A percentile compares a stretch with the other conserved stretches of the same genome.
Conservation (phyloP, 2,329 filamentous ascomycete genomes). For the Whalleya microplaca region DNA sequence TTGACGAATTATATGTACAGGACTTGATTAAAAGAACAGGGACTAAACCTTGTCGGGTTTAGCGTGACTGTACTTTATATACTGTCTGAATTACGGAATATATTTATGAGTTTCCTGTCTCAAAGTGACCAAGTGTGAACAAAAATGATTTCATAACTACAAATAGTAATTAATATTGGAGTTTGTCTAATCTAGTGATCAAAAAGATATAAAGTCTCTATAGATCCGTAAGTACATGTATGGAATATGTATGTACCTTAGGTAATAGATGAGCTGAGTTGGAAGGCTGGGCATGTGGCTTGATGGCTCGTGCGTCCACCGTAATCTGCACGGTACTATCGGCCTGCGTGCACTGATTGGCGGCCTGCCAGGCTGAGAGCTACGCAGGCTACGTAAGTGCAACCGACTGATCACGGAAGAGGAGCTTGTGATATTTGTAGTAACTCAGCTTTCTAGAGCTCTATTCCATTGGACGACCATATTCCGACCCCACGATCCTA, state of each 20-base stretch:
- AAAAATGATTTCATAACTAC: too few relatives aligned
- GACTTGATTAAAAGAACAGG: background rate
- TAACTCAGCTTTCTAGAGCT: slow-evolving; percentile 1
- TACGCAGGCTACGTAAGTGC: slow-evolving; percentile 18
- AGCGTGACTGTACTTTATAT: background rate
- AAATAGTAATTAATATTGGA: too few relatives aligned
- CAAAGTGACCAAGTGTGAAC: too few relatives aligned
- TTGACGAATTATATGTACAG: too few relatives aligned
- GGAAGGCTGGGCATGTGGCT: background rate
- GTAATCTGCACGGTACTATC: too few relatives aligned
- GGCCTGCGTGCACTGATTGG: slow-evolving; percentile 8
- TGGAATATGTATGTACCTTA: too few relatives aligned
- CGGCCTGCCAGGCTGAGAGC: slow-evolving; percentile 15
- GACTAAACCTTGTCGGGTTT: background rate
- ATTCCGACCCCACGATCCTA: background rate
- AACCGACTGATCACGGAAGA: slow-evolving; percentile 13
- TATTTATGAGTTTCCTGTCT: too few relatives aligned
- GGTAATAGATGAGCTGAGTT: too few relatives aligned
- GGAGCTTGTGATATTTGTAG: slow-evolving; percentile 17
- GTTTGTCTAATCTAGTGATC: too few relatives aligned
- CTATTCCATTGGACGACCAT: background rate
- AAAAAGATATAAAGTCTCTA: too few relatives aligned
- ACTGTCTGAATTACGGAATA: background rate
- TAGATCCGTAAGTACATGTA: too few relatives aligned
- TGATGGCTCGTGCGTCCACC: slow-evolving; percentile 17